Conservation (phyloP, 106 monocot species). For the Vanilla planifolia region DNA sequence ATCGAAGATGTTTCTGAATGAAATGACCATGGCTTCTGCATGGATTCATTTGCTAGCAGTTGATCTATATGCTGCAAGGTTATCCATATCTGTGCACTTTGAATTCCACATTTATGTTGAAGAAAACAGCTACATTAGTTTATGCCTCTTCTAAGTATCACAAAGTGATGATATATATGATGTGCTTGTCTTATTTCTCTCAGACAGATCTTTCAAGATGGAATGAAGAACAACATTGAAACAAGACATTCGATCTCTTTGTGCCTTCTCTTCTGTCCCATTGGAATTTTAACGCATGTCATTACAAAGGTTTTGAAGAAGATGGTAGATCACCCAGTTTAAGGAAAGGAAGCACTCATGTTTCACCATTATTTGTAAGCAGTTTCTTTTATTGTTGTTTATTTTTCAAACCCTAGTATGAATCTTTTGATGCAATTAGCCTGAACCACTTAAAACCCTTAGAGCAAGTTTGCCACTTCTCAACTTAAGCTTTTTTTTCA, state of each 20-base stretch:
- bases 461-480: too few species aligned
- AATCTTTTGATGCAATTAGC: too few species aligned
- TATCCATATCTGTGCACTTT: neutral
- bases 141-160: neutral
- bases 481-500: too few species aligned
- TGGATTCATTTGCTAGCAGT: conserved; percentile 78
- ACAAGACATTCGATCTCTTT: conserved; percentile 82
- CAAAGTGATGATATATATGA: neutral
- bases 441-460: too few species aligned
- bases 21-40: conserved; percentile 58
- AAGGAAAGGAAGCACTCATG: too few species aligned
- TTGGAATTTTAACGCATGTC: conserved; percentile 67
- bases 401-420: too few species aligned
- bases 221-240: conserved; percentile 66
- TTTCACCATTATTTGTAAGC: too few species aligned
- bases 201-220: conserved; percentile 91
- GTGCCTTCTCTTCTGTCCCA: conserved; percentile 87
- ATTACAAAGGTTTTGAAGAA: conserved; percentile 58
- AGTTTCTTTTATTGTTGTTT: too few species aligned
- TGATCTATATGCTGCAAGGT: conserved; percentile 78
- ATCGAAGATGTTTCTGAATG: conserved; percentile 53
- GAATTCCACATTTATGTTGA: neutral
- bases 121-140: neutral
- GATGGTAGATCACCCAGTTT: neutral
- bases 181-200: neutral